Conservation (phyloP, 2,329 filamentous ascomycete genomes). For the Penicillium sp. region DNA sequence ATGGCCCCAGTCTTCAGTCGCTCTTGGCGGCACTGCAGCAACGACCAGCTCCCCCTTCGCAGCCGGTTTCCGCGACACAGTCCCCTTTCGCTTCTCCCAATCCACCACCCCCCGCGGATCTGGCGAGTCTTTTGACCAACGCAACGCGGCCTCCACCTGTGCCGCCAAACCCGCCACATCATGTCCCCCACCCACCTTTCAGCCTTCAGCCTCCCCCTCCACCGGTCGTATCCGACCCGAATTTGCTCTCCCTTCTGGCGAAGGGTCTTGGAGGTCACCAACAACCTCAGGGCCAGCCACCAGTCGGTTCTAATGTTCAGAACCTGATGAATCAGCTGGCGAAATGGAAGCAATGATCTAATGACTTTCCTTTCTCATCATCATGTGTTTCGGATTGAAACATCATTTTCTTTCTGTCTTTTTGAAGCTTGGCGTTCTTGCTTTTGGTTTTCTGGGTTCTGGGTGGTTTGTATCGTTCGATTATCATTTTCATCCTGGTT, state of each 20-base stretch:
- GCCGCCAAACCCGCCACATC: conserved; percentile 28
- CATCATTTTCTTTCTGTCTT: conserved; percentile 9
- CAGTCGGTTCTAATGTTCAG: conserved; percentile 39
- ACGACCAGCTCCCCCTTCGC: conserved; percentile 28
- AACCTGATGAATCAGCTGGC: conserved; percentile 46
- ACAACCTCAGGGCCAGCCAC: conserved; percentile 32
- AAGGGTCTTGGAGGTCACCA: conserved; percentile 36
- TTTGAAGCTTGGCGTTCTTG: conserved; percentile 18
- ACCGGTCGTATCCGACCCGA: conserved; percentile 31
- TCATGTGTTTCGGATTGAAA: background rate
- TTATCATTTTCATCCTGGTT: conserved; percentile 14
- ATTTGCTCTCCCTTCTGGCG: conserved; percentile 35
- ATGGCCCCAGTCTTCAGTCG: conserved; percentile 64
- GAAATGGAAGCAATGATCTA: conserved; percentile 43
- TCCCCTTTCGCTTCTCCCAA: conserved; percentile 32
- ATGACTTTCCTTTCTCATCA: conserved; percentile 15
- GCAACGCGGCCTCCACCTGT: conserved; percentile 35
- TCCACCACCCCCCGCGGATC: conserved; percentile 34
- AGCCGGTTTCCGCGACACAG: conserved; percentile 33
- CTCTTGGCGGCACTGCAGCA: conserved; percentile 56
- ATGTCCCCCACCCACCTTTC: conserved; percentile 28
- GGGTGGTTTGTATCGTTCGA: conserved; percentile 8
- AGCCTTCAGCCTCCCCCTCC: conserved; percentile 27
- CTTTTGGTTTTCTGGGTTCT: conserved; percentile 4
- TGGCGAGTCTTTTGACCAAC: conserved; percentile 39